Evolutionary conservation across 805 yeast genomes (phyloP), one percentile per base, ranked within the genome.

Genomic region (Lachancea fermentati): DNA sequence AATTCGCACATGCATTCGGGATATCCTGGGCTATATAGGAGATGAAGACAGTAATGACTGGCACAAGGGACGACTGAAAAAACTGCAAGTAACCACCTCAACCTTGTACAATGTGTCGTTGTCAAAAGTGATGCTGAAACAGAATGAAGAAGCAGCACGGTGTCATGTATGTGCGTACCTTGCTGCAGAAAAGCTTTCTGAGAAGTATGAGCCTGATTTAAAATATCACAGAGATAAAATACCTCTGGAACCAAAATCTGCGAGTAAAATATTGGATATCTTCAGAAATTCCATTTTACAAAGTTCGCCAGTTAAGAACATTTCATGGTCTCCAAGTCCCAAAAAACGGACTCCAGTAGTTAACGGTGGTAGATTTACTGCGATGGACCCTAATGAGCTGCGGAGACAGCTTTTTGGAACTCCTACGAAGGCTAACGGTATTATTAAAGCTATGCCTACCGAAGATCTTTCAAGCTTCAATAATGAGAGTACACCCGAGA

Each of bases 81-180:
- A 55, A 29, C 43, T 61, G 25, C 34, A 43, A 12, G 43, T 47
- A 11, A 62, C 63, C 1, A 58, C 65, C 4, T 44, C 54, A 11
- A 55, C 59, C 1, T 53, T 78, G 11, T 78, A 79, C 51, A 67
- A 65, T 45, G 58, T 72, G 1, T 71, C 81, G 15, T 65, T 81
- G n/a, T 75, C 68, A 41, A 69, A 72, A 47, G 67, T 68, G 33
- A 73, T 74, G 44, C 56, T 82, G 16, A 70, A 75, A 11, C 69
- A 70, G 18, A 68, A 68, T 30, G 75, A 77, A 37, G 89, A 83
- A 47, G 64, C 73, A 2, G 87, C 86, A 1, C 65, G 91, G 39
- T 71, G 71, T 41, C 89, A 83, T 55, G 56, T 84, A 9, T 79
- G 87, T 56, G 83, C 87, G 4, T 75, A 65, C 46, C 55, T 81